These are phyloP conservation scores for Arabis alpina DNA, from an alignment of 345 rosid genomes.

Conservation along the genomic window DNA sequence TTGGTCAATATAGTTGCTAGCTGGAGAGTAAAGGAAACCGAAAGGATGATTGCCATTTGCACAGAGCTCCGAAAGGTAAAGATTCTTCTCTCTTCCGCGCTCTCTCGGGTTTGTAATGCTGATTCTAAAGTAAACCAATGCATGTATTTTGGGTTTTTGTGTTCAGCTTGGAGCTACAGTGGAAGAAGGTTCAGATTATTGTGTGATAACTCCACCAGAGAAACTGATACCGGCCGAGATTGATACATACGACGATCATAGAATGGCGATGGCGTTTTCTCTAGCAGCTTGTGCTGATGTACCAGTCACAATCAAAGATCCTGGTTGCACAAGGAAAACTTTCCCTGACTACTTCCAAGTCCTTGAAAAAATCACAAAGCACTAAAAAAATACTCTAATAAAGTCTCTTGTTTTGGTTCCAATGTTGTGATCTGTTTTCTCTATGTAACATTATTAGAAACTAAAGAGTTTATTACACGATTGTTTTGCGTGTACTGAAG, in stretches of 20 bases:
- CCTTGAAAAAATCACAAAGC: conserved; percentile 74
- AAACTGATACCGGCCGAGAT: conserved; percentile 72
- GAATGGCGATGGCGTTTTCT: conserved; percentile 99
- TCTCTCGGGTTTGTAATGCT: not conserved
- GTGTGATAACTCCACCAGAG: conserved; percentile 93
- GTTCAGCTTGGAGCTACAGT: conserved; percentile 94
- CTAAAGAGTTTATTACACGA: conserved; percentile 1
- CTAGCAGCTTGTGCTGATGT: conserved; percentile 97
- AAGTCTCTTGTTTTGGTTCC: conserved; percentile 20
- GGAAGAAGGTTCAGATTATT: conserved; percentile 94
- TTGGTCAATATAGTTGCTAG: conserved; percentile 72
- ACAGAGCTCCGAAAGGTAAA: conserved; percentile 89
- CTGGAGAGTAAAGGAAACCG: conserved; percentile 99
- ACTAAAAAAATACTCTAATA: conserved; percentile 9
- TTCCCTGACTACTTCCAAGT: conserved; percentile 96
- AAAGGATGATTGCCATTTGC: conserved; percentile 95
- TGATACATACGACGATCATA: conserved; percentile 94
- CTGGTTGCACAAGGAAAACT: conserved; percentile 89
- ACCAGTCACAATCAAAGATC: conserved; percentile 91
- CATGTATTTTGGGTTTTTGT: not conserved
- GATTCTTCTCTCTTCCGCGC: too few species aligned
- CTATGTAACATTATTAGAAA: conserved; percentile 26
- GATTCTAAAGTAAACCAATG: not conserved
- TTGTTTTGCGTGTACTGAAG: conserved; percentile 4
- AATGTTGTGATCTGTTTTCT: conserved; percentile 9